Evolutionary conservation across 2,329 filamentous ascomycete genomes (phyloP).

Genomic region (Diplodia seriata): DNA sequence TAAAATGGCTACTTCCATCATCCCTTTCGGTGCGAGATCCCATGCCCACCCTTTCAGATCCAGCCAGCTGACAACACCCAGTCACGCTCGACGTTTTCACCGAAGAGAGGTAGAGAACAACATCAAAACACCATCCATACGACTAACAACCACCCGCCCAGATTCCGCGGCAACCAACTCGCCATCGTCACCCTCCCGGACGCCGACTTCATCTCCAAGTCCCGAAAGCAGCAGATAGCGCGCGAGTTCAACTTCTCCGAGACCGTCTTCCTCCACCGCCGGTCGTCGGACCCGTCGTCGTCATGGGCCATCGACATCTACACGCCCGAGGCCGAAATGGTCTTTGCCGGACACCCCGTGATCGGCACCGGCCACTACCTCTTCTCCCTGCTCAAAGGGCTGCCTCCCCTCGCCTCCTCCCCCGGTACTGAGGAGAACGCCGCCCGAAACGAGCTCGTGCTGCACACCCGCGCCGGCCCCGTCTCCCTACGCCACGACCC

Average conservation of each 20-base stretch:
- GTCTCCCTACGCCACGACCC: neutral
- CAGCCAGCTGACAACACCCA: neutral
- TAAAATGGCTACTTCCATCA: neutral
- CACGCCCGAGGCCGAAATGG: neutral
- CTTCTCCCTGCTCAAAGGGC: neutral
- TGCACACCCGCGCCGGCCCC: neutral
- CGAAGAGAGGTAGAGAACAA: neutral
- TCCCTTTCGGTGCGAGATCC: neutral
- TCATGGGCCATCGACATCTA: neutral
- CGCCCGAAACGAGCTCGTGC: neutral
- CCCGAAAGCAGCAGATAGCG: neutral
- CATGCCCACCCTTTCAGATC: too few species aligned
- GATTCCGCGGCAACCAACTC: neutral
- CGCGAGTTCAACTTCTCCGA: slow-evolving; percentile 8
- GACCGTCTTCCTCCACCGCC: neutral
- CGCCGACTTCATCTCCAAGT: neutral
- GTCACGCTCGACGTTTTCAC: neutral
- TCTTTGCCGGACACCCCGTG: neutral
- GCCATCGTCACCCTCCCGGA: neutral
- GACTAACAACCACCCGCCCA: neutral
- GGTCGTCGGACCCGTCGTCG: too few species aligned
- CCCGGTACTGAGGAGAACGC: too few species aligned
- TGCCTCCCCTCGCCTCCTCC: accelerated
- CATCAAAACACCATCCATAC: too few species aligned
- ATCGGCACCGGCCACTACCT: neutral